Percentiles rank a stretch among this genome's conserved stretches.
Conservation (phyloP, 2,329 filamentous ascomycete species). For the Fusarium staphyleae region DNA sequence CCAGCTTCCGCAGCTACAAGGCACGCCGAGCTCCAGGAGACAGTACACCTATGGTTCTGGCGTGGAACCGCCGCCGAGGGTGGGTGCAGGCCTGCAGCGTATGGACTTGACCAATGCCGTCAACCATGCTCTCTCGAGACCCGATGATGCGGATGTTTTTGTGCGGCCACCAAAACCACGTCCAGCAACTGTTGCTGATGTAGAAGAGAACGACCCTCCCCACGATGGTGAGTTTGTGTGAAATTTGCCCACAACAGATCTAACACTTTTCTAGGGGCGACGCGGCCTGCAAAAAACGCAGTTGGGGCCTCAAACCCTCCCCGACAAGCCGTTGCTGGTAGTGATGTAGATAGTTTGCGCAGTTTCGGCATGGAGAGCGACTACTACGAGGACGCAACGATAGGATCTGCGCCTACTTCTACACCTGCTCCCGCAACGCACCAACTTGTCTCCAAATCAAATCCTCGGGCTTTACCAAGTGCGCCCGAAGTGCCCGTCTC, state of each 20-base stretch:
- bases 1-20: constrained; percentile 36
- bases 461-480: neutral
- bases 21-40: constrained; percentile 47
- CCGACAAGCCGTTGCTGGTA: constrained; percentile 18
- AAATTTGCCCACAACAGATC: neutral
- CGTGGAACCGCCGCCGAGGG: constrained; percentile 44
- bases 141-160: constrained; percentile 29
- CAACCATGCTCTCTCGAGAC: constrained; percentile 37
- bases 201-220: constrained; percentile 36
- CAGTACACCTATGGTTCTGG: constrained; percentile 51
- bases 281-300: neutral
- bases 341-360: constrained; percentile 44
- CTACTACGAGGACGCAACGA: constrained; percentile 48
- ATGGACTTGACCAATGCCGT: constrained; percentile 44
- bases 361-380: constrained; percentile 50
- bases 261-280: constrained; percentile 15
- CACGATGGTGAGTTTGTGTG: constrained; percentile 17
- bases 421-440: constrained; percentile 8
- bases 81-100: constrained; percentile 32
- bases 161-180: constrained; percentile 18
- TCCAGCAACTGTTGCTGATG: neutral
- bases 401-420: constrained; percentile 41
- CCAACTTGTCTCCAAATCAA: neutral
- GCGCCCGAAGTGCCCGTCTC: neutral
- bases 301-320: constrained; percentile 1